Conservation (phyloP, 495 filamentous ascomycete genomes). For the Aspergillus avenaceus region DNA sequence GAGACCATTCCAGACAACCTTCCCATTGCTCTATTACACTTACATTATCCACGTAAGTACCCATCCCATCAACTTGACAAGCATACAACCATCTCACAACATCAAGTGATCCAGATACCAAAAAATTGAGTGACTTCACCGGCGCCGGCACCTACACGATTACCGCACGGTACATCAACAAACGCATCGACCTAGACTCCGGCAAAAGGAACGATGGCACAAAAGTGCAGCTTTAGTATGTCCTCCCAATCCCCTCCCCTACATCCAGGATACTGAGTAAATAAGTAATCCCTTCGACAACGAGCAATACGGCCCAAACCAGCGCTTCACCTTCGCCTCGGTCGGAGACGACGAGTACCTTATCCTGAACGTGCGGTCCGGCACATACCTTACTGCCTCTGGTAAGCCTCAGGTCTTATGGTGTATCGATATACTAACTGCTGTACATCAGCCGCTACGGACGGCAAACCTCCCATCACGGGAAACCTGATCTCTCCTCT, state of each 20-base stretch:
- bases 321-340: not conserved
- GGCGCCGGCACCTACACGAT: not conserved
- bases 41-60: no score
- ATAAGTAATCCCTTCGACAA: not conserved
- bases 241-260: not conserved
- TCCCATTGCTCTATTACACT: no score
- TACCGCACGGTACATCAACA: not conserved
- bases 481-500: not conserved
- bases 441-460: no score
- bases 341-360: not conserved
- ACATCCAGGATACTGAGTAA: no score
- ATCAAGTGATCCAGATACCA: no score
- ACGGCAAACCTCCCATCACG: not conserved
- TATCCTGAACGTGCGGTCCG: not conserved
- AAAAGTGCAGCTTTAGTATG: not conserved
- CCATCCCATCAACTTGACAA: no score
- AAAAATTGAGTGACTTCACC: not conserved
- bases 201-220: not conserved
- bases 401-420: no score
- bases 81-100: no score
- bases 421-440: no score
- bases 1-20: no score
- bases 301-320: not conserved
- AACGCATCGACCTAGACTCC: not conserved
- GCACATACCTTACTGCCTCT: not conserved